Evolutionary conservation across 495 filamentous ascomycete genomes (phyloP).

Genomic region (Chaetomium cochliodes): DNA sequence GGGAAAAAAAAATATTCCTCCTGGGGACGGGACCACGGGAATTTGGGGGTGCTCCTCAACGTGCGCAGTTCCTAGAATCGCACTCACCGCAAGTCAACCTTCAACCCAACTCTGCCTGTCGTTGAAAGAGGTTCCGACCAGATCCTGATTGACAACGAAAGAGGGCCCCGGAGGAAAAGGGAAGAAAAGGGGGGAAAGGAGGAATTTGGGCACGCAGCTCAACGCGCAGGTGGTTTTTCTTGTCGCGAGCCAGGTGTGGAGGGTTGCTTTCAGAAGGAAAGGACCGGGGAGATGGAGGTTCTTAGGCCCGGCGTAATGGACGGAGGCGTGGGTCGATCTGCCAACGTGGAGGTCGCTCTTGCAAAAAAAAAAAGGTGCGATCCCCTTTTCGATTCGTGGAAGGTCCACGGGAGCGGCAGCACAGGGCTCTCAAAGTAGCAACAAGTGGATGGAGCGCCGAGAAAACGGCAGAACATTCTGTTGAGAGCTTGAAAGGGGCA

Average conservation of each 20-base stretch:
- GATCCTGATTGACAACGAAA: constrained; percentile 23
- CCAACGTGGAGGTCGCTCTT: constrained; percentile 28
- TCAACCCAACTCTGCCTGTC: constrained; percentile 18
- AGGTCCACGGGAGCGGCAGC: constrained; percentile 22
- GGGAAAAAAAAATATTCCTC: constrained; percentile 31
- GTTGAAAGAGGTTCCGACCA: constrained; percentile 17
- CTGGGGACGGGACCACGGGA: not conserved
- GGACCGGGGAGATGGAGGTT: constrained; percentile 37
- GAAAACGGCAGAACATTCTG: not conserved
- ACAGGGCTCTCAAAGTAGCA: constrained; percentile 2
- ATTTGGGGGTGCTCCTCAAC: constrained; percentile 13
- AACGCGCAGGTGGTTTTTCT: constrained; percentile 30
- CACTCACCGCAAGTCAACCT: constrained; percentile 27
- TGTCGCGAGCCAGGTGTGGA: constrained; percentile 34
- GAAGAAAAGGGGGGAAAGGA: constrained; percentile 26
- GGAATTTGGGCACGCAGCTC: constrained; percentile 28
- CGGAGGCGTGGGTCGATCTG: constrained; percentile 40
- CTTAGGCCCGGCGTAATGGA: constrained; percentile 37
- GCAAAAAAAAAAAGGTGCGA: constrained; percentile 20
- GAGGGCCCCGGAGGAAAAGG: constrained; percentile 24
- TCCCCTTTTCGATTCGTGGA: constrained; percentile 30
- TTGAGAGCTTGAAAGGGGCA: too few relatives aligned
- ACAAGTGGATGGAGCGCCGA: constrained; percentile 11
- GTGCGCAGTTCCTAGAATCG: constrained; percentile 11
- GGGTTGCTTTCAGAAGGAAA: constrained; percentile 37